Base-by-base conservation (phyloP, 2,329 filamentous ascomycete species). In the Ophiostoma australiae region DNA sequence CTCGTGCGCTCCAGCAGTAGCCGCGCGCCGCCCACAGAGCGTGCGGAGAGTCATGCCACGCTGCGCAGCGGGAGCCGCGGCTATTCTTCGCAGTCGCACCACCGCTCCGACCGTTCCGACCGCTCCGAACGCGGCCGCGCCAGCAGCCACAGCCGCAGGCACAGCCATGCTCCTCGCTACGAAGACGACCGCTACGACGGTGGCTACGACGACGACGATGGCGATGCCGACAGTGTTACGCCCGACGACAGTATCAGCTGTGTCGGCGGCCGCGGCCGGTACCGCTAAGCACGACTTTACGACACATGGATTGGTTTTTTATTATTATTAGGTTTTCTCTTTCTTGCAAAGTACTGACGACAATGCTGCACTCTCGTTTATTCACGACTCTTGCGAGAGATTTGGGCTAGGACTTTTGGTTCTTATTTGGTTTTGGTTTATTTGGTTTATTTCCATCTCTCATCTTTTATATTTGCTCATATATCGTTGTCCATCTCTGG, bases 221-320 rank as follows among this genome's bases (percentile, higher is more conserved):
- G 79, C 69, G 63, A 66, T 41, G 63, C 35, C 63, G 82, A 81
- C 68, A 88, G 85, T 74, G 80, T 89, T 48, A 85, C 83, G 63
- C 87, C 87, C 1, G 85, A 83, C 75, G 87, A 89, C 76, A 89
- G 87, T 75, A 87, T 89, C 71, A 88, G 86, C 76, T 86, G 85
- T 74, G 82, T 88, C n/a, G 87, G 86, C 31, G 82, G 77, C 73
- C 78, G 80, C 61, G 78, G 77, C 71, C 75, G 77, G 7, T 76
- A 79, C 68, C 74, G 76, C 72, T 74, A 66, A 33, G 52, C 52
- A 33, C 58, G 58, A 33, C 27, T 27, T 73, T 52, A 31, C 20
- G 41, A 69, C 61, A 27, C 68, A 11, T 20, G 27, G 35, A 65
- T 31, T 35, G 31, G 61, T 20, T 20, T 11, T 31, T 35, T 39